Base-by-base conservation (phyloP, 2,329 filamentous ascomycete species). In the Trichoderma arundinaceum region DNA sequence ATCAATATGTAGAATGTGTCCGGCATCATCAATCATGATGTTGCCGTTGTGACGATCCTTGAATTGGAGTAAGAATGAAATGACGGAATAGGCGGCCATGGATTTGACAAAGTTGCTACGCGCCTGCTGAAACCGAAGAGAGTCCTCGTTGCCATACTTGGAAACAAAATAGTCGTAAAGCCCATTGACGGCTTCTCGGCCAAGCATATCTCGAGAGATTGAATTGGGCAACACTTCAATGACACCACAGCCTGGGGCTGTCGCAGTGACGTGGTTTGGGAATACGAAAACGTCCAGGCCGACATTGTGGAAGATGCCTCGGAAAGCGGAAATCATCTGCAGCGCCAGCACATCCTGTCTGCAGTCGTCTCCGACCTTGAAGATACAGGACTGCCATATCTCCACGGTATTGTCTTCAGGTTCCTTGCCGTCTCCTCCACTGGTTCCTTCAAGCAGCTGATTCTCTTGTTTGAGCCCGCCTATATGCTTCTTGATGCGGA, bases 31-130 rank as follows among this genome's bases (percentile, higher is more conserved):
- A 69, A 99, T 89, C 96, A 99, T 99, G 82, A 99, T 99, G 82
- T 99, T 99, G 68, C 95, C 95, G 77, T 99, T 99, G 81, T 99
- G 95, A 3, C 95, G 90, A 76, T 99, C 95, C 79, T 99, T 99
- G 88, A 99, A 98, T 74, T 99, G 96, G 43, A 99, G 82, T 13
- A 99, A 83, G 80, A 96, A 99, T 0, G 92, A 96, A 70, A 99
- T 98, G 73, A 99, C 90, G 17, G 92, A 96, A 82, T 99, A 99
- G 12, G 95, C 96, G 0, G 96, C 95, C 95, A 99, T 98, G 75
- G 91, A 95, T 82, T 99, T 99, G 79, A 99, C 94, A 76, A 99
- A 99, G 79, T 98, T 98, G 80, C 87, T 94, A 68, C 95, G 90
- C 10, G 95, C 95, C 77, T 94, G 90, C 78, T 99, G 96, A 84